Evolutionary conservation across 768 basidiomycete species (phyloP).

Genomic region (Rhizopogon vulgaris): DNA sequence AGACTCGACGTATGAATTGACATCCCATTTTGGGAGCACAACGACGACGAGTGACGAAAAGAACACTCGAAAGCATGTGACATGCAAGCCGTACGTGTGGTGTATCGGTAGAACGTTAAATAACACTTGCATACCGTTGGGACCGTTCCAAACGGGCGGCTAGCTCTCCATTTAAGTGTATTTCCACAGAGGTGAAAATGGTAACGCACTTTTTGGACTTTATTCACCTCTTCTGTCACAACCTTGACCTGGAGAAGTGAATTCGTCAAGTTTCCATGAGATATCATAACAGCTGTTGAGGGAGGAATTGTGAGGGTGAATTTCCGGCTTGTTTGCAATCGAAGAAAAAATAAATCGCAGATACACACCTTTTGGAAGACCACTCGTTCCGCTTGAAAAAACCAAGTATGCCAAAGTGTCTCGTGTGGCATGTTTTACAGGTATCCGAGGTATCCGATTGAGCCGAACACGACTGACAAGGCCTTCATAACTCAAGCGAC

Average conservation of each 20-base stretch:
- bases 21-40: constrained; percentile 57
- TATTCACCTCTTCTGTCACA: constrained; percentile 19
- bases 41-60: constrained; percentile 41
- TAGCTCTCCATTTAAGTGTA: constrained; percentile 11
- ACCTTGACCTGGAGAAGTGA: constrained; percentile 36
- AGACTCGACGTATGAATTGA: constrained; percentile 39
- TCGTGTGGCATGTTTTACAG: constrained; percentile 37
- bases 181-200: not conserved
- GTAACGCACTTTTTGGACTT: constrained; percentile 34
- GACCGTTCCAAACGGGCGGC: constrained; percentile 34
- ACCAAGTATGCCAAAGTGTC: constrained; percentile 64
- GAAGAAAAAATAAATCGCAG: not conserved
- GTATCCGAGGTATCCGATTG: constrained; percentile 33
- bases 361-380: constrained; percentile 60
- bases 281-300: constrained; percentile 59
- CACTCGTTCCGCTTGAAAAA: constrained; percentile 77
- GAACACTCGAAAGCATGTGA: constrained; percentile 43
- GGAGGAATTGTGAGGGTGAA: not conserved
- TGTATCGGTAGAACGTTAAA: constrained; percentile 65
- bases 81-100: constrained; percentile 60
- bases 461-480: constrained; percentile 35
- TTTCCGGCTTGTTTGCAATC: constrained; percentile 1
- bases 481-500: constrained; percentile 37
- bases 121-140: constrained; percentile 38
- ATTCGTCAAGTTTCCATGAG: constrained; percentile 56